Evolutionary conservation across 257 asterid species (phyloP).

Genomic region (Petunia secreta): DNA sequence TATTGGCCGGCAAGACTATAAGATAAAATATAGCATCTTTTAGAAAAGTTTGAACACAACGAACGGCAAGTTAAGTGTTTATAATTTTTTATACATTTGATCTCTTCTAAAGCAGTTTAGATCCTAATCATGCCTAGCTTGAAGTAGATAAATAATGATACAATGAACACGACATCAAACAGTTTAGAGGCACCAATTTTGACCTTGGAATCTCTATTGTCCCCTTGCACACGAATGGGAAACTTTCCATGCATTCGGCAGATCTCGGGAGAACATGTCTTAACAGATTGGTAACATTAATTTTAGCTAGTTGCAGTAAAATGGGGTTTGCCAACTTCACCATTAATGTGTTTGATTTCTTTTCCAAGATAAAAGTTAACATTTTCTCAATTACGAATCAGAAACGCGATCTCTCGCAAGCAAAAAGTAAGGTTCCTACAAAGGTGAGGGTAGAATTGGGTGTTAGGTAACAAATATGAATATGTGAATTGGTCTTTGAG

Average conservation of each 20-base stretch:
- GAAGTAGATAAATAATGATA: conserved; percentile 1
- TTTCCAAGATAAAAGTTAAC: neutral
- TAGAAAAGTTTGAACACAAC: neutral
- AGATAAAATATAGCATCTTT: neutral
- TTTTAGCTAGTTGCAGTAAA: neutral
- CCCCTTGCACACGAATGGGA: conserved; percentile 20
- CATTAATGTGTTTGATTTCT: neutral
- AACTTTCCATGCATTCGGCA: neutral
- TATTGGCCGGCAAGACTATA: neutral
- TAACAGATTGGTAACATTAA: neutral
- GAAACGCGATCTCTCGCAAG: neutral
- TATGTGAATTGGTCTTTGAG: too few relatives aligned
- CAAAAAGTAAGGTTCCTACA: too few relatives aligned
- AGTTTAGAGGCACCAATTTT: neutral
- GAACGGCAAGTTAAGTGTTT: conserved; percentile 23
- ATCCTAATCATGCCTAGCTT: conserved; percentile 29
- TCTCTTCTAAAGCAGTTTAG: neutral
- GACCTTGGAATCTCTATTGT: neutral
- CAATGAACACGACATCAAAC: neutral
- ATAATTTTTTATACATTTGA: neutral
- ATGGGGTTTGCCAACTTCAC: neutral
- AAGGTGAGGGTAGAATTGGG: too few relatives aligned
- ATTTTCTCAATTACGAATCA: neutral
- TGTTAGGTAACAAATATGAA: too few relatives aligned
- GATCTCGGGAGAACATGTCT: neutral